These are phyloP conservation scores for Phytophthora macrochlamydospora DNA, from an alignment of 352 stramenopile genomes.

Conservation along the genomic window DNA sequence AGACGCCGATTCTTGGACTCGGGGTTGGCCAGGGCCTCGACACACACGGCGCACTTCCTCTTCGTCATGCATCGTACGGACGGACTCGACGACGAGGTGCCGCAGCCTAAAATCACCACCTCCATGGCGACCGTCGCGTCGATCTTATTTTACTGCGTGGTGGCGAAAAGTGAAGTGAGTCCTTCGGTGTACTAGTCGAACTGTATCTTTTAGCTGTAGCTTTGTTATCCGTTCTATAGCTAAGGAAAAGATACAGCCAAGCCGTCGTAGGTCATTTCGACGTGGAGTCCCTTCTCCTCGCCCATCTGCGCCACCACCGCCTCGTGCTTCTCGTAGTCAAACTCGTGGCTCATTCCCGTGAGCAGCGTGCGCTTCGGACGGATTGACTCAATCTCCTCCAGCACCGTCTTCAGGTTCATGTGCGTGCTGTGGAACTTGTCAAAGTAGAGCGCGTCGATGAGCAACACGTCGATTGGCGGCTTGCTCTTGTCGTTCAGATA, in stretches of 20 bases:
- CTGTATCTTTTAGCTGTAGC: not conserved
- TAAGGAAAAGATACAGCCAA: constrained; percentile 57
- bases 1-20: constrained; percentile 65
- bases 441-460: constrained; percentile 85
- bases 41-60: constrained; percentile 52
- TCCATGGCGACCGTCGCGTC: constrained; percentile 38
- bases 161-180: constrained; percentile 3
- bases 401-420: constrained; percentile 81
- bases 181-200: not conserved
- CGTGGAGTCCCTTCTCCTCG: constrained; percentile 55
- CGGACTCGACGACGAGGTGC: constrained; percentile 66
- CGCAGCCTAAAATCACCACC: constrained; percentile 70
- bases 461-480: constrained; percentile 73
- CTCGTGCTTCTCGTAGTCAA: constrained; percentile 74
- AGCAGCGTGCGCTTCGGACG: constrained; percentile 76
- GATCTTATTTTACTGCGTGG: not conserved
- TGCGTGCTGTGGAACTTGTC: constrained; percentile 84
- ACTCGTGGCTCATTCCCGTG: constrained; percentile 87
- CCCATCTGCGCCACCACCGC: constrained; percentile 49
- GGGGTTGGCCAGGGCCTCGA: constrained; percentile 56
- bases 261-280: constrained; percentile 89
- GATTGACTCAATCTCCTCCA: constrained; percentile 65
- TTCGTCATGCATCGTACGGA: constrained; percentile 65
- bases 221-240: not conserved
- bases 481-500: constrained; percentile 63